phyloP scores from a whole-genome alignment of 192 early-diverging fungal species.

The Allomyces javanicus region DNA sequence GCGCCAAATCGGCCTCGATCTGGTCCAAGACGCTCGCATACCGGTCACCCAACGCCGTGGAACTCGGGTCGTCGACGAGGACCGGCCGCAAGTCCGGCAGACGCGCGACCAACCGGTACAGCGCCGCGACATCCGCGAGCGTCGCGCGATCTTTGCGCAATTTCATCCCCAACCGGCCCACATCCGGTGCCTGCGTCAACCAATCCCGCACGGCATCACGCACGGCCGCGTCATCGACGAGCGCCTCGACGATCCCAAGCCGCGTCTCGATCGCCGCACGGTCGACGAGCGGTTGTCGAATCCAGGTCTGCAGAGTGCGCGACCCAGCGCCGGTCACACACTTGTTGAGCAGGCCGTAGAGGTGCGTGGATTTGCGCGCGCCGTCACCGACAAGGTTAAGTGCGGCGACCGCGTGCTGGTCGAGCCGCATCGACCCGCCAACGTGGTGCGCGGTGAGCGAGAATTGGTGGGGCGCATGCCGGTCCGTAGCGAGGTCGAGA shows the following conservation, averaged over 20 bases:
- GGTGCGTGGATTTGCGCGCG: slow-evolving; percentile 29
- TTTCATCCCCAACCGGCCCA: slow-evolving; percentile 66
- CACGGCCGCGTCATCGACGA: slow-evolving; percentile 39
- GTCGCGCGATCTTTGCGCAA: slow-evolving; percentile 59
- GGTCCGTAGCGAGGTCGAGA: neutral
- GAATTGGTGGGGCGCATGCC: neutral
- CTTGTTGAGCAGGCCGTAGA: slow-evolving; percentile 69
- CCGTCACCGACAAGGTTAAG: neutral
- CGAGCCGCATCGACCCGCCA: neutral
- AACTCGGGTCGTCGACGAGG: neutral
- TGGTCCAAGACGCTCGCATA: neutral
- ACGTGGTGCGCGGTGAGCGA: neutral
- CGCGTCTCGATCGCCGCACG: slow-evolving; percentile 50
- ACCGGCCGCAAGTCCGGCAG: slow-evolving; percentile 10
- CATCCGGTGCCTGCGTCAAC: slow-evolving; percentile 67
- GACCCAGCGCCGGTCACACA: slow-evolving; percentile 78
- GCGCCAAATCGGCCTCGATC: neutral
- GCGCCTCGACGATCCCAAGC: slow-evolving; percentile 51
- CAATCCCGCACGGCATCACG: slow-evolving; percentile 45
- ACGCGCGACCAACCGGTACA: slow-evolving; percentile 64
- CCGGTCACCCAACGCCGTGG: neutral
- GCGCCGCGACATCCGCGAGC: slow-evolving; percentile 69
- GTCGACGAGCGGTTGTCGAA: slow-evolving; percentile 72
- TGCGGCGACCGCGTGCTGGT: neutral
- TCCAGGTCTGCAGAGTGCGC: slow-evolving; percentile 69